Base-by-base conservation (phyloP, 73 alveolate species). In the Effrenium voratum region DNA sequence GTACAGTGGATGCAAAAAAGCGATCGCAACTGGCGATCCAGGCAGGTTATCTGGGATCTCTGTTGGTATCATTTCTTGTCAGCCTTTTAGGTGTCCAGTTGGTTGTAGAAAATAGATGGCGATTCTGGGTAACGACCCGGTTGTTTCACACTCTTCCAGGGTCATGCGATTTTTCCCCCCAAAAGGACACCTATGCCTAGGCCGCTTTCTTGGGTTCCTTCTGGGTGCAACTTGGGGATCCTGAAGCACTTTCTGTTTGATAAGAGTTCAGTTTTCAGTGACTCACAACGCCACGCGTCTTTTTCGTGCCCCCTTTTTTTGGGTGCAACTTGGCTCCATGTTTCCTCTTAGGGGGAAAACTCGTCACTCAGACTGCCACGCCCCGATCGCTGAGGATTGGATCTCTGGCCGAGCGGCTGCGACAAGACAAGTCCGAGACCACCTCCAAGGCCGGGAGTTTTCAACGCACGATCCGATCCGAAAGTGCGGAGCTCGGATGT, bases 371-470 rank as follows among this genome's bases (percentile, higher is more conserved):
- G 32, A 4, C 38, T 15, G 32, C 38, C 41, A 15, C 32, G 10
- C 38, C 76, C 76, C 76, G 76, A 1, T 52, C 24, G 1, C 24
- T 40, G 45, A 88, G 96, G 96, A 88, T 88, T 43, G 96, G 96
- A 73, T 88, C 96, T 40, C 44, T 88, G 86, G 96, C 96, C 44
- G 57, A 88, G 52, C 98, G 98, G 40, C 79, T 91, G 73, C 98
- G 98, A n/a, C 98, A 91, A 77, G 98, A 91, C 41, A 91, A 91
- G 98, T 50, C 98, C 40, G 98, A 91, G 80, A 91, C 98, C 15
- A 86, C 96, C 55, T 88, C 96, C 57, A 88, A 88, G 96, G 93
- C 63, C 44, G 46, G 45, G 30, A 5, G 32, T n/a, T n/a, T n/a
- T n/a, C n/a, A n/a, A n/a, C n/a, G n/a, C n/a, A n/a, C n/a, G n/a